These are phyloP conservation scores for Boletus tylopilopsis DNA, from an alignment of 768 basidiomycete species.

Conservation along the genomic window DNA sequence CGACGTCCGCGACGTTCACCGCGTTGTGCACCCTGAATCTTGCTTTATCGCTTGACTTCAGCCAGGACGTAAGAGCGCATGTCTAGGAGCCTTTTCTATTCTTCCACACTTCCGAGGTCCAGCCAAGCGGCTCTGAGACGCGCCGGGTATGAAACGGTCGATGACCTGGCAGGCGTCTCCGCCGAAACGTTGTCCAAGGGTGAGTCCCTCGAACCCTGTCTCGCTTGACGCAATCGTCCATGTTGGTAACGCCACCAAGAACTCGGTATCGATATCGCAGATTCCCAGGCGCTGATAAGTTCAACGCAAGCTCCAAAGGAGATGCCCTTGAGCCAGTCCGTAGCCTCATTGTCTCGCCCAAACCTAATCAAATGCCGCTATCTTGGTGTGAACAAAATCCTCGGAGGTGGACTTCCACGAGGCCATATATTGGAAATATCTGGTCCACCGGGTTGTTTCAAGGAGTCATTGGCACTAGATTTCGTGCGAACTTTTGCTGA, in stretches of 20 bases:
- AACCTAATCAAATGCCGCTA: conserved; percentile 30
- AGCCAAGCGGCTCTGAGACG: conserved; percentile 44
- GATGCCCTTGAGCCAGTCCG: conserved; percentile 51
- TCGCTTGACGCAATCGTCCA: neutral
- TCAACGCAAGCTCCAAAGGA: conserved; percentile 34
- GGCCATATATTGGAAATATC: conserved; percentile 70
- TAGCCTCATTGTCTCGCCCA: conserved; percentile 38
- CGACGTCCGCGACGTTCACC: neutral
- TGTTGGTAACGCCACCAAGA: conserved; percentile 35
- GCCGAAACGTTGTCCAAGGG: conserved; percentile 51
- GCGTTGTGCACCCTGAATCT: conserved; percentile 1
- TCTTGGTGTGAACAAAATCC: conserved; percentile 50
- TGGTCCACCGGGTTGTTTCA: conserved; percentile 70
- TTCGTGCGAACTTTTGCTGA: conserved; percentile 48
- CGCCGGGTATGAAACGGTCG: conserved; percentile 55
- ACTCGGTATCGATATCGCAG: conserved; percentile 42
- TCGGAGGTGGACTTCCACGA: conserved; percentile 59
- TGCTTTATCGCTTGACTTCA: neutral
- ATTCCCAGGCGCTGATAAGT: conserved; percentile 45
- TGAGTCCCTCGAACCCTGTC: conserved; percentile 17
- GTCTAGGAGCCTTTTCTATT: conserved; percentile 44
- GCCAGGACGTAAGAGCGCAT: conserved; percentile 13
- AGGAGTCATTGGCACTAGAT: conserved; percentile 51
- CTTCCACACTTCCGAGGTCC: conserved; percentile 42
- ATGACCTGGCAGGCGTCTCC: conserved; percentile 45